Conservation (phyloP, 1,139 yeast genomes). For the Nakaseomyces glabratus region DNA sequence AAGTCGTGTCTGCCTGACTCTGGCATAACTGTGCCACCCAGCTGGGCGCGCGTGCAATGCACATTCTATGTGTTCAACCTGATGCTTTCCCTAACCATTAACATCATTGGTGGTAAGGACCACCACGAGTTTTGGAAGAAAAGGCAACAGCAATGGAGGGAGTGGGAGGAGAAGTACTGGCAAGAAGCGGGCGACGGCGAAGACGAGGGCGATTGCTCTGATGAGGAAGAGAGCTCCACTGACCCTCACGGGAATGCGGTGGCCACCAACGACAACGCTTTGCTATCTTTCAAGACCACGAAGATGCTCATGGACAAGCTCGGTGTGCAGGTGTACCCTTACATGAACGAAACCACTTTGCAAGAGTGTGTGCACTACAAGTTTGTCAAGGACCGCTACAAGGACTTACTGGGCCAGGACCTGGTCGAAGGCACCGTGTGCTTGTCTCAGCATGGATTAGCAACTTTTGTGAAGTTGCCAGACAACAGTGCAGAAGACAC, state of each 20-base stretch:
- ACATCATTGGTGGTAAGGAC: conserved; percentile 6
- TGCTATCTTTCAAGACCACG: conserved; percentile 3
- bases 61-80: neutral
- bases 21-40: neutral
- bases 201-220: neutral
- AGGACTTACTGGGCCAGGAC: conserved; percentile 2
- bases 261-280: too few species aligned
- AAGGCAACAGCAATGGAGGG: conserved; percentile 6
- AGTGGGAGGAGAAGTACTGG: neutral
- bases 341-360: conserved; percentile 5
- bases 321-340: conserved; percentile 1
- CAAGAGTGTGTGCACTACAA: conserved; percentile 5
- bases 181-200: conserved; percentile 1
- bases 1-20: conserved; percentile 2
- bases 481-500: neutral
- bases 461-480: neutral
- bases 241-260: neutral
- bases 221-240: neutral
- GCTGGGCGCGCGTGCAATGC: conserved; percentile 2
- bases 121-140: conserved; percentile 6
- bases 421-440: conserved; percentile 1
- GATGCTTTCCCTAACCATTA: neutral
- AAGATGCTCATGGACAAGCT: neutral
- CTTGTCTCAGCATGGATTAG: neutral
- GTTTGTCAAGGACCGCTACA: conserved; percentile 5